Evolutionary conservation across 768 basidiomycete genomes (phyloP).

Genomic region (Serendipita indica): DNA sequence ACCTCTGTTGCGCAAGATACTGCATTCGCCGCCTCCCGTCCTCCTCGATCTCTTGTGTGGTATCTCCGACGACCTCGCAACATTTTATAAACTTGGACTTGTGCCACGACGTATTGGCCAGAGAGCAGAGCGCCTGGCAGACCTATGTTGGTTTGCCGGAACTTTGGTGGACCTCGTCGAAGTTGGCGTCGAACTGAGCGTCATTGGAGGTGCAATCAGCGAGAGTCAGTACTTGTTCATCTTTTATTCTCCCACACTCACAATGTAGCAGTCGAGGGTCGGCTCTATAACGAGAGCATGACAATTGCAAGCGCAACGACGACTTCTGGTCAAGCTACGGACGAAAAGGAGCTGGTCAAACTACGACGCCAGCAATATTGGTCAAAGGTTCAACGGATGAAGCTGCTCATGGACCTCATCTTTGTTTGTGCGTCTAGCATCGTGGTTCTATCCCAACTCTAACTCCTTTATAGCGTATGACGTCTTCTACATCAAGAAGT

Average conservation of each 20-base stretch:
- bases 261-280: conserved; percentile 42
- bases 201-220: conserved; percentile 35
- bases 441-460: conserved; percentile 18
- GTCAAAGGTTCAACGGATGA: conserved; percentile 53
- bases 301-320: conserved; percentile 10
- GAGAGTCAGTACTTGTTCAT: background rate
- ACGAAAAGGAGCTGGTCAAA: conserved; percentile 53
- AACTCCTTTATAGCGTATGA: conserved; percentile 46
- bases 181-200: conserved; percentile 62
- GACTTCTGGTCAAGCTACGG: conserved; percentile 29
- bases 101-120: conserved; percentile 48
- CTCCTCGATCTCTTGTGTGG: conserved; percentile 64
- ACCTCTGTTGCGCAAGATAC: conserved; percentile 48
- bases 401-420: conserved; percentile 70
- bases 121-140: conserved; percentile 57
- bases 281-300: conserved; percentile 62
- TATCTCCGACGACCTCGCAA: conserved; percentile 62
- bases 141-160: conserved; percentile 77
- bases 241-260: background rate
- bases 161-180: conserved; percentile 72
- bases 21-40: conserved; percentile 71
- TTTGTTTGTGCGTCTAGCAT: conserved; percentile 53
- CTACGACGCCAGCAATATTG: conserved; percentile 62
- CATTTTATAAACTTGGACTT: conserved; percentile 57
- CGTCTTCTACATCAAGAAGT: conserved; percentile 54